Conservation (phyloP, 306 rosid genomes). For the Vicia sativa region DNA sequence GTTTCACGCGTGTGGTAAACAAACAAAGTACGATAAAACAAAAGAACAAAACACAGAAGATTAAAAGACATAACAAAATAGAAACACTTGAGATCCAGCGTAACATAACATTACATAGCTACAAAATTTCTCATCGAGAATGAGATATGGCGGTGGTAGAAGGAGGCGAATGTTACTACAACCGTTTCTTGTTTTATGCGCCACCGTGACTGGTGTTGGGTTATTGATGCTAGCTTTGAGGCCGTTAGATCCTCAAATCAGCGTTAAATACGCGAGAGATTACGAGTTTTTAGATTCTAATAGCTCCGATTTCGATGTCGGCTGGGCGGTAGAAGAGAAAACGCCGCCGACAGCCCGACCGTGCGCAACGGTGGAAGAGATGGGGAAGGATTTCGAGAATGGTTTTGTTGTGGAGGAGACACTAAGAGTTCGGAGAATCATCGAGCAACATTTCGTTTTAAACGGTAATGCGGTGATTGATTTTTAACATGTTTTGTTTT, state of each 20-base stretch:
- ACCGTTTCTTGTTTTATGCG: conserved; percentile 53
- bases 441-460: conserved; percentile 62
- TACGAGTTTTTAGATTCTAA: conserved; percentile 36
- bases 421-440: conserved; percentile 62
- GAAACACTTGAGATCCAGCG: conserved; percentile 41
- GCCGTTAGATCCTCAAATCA: conserved; percentile 61
- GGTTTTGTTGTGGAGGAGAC: conserved; percentile 53
- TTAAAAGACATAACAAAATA: background rate
- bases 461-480: conserved; percentile 51
- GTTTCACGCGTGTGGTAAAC: background rate
- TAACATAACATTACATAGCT: background rate
- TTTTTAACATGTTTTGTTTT: background rate
- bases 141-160: conserved; percentile 65
- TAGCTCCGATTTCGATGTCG: conserved; percentile 28
- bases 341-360: conserved; percentile 8
- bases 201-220: conserved; percentile 50
- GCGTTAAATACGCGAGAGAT: conserved; percentile 39
- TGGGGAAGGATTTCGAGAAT: conserved; percentile 64
- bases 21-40: background rate
- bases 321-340: conserved; percentile 20
- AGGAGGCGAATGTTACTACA: conserved; percentile 54
- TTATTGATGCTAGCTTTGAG: conserved; percentile 57
- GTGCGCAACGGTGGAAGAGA: conserved; percentile 86
- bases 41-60: background rate
- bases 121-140: background rate